These are phyloP conservation scores for Cutaneotrichosporon daszewskae DNA, from an alignment of 1,284 basidiomycete genomes.

Conservation along the genomic window DNA sequence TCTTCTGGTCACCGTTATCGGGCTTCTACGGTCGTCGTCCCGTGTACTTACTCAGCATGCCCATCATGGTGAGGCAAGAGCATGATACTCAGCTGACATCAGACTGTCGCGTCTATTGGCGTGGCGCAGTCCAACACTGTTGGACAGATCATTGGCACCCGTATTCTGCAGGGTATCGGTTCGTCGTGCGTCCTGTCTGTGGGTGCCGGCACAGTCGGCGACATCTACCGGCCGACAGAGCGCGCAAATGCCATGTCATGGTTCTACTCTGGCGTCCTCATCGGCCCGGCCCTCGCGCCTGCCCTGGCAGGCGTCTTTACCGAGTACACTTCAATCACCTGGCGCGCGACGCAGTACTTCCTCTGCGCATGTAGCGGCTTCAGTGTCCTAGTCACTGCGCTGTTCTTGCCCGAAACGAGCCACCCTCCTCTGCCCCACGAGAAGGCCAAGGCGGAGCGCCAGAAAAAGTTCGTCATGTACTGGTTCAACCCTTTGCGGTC, in stretches of 20 bases:
- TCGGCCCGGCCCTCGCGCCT: constrained; percentile 44
- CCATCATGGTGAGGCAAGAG: constrained; percentile 51
- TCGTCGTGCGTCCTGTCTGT: constrained; percentile 53
- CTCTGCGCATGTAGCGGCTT: constrained; percentile 50
- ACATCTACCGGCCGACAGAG: constrained; percentile 60
- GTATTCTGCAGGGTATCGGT: constrained; percentile 59
- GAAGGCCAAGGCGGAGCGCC: constrained; percentile 23
- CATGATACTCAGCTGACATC: neutral
- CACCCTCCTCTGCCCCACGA: constrained; percentile 51
- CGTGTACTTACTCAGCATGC: constrained; percentile 59
- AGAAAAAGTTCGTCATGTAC: constrained; percentile 48
- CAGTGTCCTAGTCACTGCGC: constrained; percentile 51
- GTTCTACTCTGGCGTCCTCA: constrained; percentile 54
- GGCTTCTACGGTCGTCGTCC: constrained; percentile 58
- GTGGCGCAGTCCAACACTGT: constrained; percentile 54
- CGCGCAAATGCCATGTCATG: constrained; percentile 60
- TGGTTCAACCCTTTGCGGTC: constrained; percentile 60
- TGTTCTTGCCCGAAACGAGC: constrained; percentile 66
- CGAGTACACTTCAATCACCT: constrained; percentile 50
- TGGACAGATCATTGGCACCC: constrained; percentile 55
- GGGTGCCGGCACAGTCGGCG: constrained; percentile 60
- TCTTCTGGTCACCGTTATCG: constrained; percentile 56
- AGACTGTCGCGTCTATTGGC: constrained; percentile 54
- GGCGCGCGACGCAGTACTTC: constrained; percentile 61
- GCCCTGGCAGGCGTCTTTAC: constrained; percentile 46